A percentile compares a stretch with the other conserved stretches of the same genome.
phyloP scores from a whole-genome alignment of 148 eudicot species.

The Silene uniflora region DNA sequence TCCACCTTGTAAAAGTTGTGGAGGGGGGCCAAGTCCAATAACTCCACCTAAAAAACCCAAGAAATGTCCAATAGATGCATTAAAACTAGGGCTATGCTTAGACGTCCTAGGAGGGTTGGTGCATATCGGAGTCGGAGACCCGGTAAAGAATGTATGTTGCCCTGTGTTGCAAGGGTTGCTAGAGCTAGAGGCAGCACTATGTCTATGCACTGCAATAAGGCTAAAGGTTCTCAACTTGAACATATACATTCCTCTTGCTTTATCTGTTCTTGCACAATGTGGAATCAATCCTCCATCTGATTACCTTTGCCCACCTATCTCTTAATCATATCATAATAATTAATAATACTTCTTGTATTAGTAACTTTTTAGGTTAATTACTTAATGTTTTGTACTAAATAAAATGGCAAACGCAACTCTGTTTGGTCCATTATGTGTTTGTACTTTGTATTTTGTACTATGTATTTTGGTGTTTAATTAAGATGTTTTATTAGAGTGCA shows the following conservation, averaged over 20 bases:
- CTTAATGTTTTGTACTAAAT: no score
- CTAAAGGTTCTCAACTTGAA: slow-evolving; percentile 75
- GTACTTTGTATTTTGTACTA: background rate
- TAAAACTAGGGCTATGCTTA: slow-evolving; percentile 79
- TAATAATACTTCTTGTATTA: background rate
- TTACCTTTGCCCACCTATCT: slow-evolving; percentile 53
- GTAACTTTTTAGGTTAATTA: background rate
- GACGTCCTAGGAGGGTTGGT: slow-evolving; percentile 87
- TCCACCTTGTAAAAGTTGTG: slow-evolving; percentile 21
- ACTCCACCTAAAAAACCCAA: slow-evolving; percentile 31
- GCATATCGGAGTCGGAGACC: slow-evolving; percentile 79
- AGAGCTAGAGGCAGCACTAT: slow-evolving; percentile 88
- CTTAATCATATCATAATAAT: slow-evolving; percentile 17
- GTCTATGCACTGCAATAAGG: slow-evolving; percentile 86
- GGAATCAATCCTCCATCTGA: slow-evolving; percentile 62
- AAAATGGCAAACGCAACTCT: background rate
- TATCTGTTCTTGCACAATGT: slow-evolving; percentile 67
- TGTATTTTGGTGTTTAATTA: background rate
- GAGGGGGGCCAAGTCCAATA: slow-evolving; percentile 19
- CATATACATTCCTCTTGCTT: slow-evolving; percentile 69
- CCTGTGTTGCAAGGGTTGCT: slow-evolving; percentile 82
- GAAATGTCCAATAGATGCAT: slow-evolving; percentile 76
- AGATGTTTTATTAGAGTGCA: no score
- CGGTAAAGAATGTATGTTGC: slow-evolving; percentile 67
- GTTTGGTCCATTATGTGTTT: background rate